Base-by-base conservation (phyloP, 2,329 filamentous ascomycete genomes). In the Chaetomium strumarium region DNA sequence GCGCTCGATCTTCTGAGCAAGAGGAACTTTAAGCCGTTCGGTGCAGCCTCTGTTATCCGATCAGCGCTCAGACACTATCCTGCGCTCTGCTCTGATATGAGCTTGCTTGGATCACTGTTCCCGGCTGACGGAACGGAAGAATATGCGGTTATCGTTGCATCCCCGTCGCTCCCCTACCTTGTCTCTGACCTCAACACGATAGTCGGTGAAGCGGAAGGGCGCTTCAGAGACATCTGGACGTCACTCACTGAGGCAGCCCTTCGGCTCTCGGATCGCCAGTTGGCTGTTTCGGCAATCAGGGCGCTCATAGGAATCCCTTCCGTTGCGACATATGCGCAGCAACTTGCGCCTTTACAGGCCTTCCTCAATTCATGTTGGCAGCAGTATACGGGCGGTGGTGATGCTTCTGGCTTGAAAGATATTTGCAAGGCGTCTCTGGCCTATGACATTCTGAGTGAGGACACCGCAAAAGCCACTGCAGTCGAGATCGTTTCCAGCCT, bases 111-210 rank as follows among this genome's bases (percentile, higher is more conserved):
- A 4, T 62, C 70, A 0, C 67, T 76, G 14, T 68, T 83, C 2
- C 66, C 68, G 2, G 58, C 60, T 1, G 81, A 87, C 39, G 68
- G 86, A 5, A 67, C 73, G 17, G 70, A 80, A 1, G 72, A 84
- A 55, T 72, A 86, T 13, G 72, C 78, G 0, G 69, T 72, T 1
- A 70, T 93, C 14, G 69, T 91, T 2, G 68, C 77, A 2, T 90
- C 88, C 0, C 80, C 86, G 0, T 91, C 89, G 1, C 80, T 81
- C 0, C 68, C 78, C 2, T 78, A 84, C 46, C 67, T 96, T 0
- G 72, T 90, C 8, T 79, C 83, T 0, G 80, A 83, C 11, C 71
- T 95, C 0, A 77, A 83, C 44, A 67, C 77, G 0, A 71, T 84
- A 38, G 75, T 77, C 1, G 65, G 68, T 37, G 70, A 61, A 49